Percentiles rank a stretch among this genome's conserved stretches.
These are phyloP conservation scores for Cystofilobasidium ferigula DNA, from an alignment of 768 basidiomycete species.

Conservation along the genomic window DNA sequence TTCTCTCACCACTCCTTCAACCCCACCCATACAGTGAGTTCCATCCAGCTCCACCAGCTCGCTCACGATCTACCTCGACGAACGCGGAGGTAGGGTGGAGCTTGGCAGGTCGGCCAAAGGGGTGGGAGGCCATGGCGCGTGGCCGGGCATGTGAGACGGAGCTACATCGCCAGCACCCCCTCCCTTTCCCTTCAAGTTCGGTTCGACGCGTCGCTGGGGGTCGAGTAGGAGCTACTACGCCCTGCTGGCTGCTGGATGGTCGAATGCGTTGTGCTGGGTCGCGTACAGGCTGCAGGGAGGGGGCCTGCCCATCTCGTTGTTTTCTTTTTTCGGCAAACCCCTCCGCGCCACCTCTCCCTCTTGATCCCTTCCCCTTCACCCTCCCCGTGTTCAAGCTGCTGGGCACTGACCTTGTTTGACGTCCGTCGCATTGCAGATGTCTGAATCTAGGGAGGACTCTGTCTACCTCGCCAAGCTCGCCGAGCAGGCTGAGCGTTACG, in stretches of 20 bases:
- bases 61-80: too few relatives aligned
- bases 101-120: too few relatives aligned
- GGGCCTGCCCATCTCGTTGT: conserved; percentile 8
- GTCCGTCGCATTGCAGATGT: conserved; percentile 31
- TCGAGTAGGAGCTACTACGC: too few relatives aligned
- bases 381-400: neutral
- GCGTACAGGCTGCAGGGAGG: neutral
- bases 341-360: neutral
- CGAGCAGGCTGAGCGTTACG: conserved; percentile 98
- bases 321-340: neutral
- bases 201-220: too few relatives aligned
- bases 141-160: too few relatives aligned
- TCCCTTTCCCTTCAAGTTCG: too few relatives aligned
- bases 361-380: neutral
- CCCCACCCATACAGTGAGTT: too few relatives aligned
- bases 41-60: too few relatives aligned
- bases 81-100: too few relatives aligned
- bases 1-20: too few relatives aligned
- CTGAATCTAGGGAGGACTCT: conserved; percentile 80
- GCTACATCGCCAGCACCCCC: too few relatives aligned
- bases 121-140: too few relatives aligned
- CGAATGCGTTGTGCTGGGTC: neutral
- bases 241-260: neutral
- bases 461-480: conserved; percentile 99
- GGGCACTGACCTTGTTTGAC: neutral